Evolutionary conservation across 75 land plant genomes (phyloP).

Genomic region (Sequoiadendron giganteum): DNA sequence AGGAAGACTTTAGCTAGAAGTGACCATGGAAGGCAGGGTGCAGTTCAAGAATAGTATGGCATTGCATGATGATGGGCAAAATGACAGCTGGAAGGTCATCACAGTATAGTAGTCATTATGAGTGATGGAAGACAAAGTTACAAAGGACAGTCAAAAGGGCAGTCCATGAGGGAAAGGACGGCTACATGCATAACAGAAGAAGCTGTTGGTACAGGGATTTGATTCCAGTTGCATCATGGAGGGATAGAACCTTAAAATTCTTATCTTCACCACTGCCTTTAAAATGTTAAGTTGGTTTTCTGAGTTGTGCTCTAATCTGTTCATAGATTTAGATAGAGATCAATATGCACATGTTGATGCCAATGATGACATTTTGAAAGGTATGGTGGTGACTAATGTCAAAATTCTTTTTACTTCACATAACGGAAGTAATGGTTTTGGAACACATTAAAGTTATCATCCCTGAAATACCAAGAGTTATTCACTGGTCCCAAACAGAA

Average conservation of each 20-base stretch:
- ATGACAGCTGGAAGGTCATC: too few species aligned
- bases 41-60: too few species aligned
- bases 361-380: slow-evolving; percentile 34
- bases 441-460: slow-evolving; percentile 92
- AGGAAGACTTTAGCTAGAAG: too few species aligned
- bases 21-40: too few species aligned
- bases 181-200: slow-evolving; percentile 9
- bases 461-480: slow-evolving; percentile 85
- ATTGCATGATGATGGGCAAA: too few species aligned
- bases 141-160: too few species aligned
- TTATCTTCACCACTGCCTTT: slow-evolving; percentile 58
- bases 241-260: slow-evolving; percentile 56
- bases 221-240: slow-evolving; percentile 77
- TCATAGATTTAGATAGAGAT: slow-evolving; percentile 24
- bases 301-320: slow-evolving; percentile 74
- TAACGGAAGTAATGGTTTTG: slow-evolving; percentile 73
- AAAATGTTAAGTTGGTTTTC: slow-evolving; percentile 93
- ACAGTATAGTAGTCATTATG: too few species aligned
- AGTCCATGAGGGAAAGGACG: neutral
- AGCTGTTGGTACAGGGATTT: slow-evolving; percentile 40
- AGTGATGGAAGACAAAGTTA: too few species aligned
- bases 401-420: slow-evolving; percentile 56
- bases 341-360: neutral
- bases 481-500: slow-evolving; percentile 41
- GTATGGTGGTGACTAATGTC: slow-evolving; percentile 63